These are phyloP conservation scores for Coemansia sp. DNA, from an alignment of 192 early-diverging fungal species.

Conservation along the genomic window DNA sequence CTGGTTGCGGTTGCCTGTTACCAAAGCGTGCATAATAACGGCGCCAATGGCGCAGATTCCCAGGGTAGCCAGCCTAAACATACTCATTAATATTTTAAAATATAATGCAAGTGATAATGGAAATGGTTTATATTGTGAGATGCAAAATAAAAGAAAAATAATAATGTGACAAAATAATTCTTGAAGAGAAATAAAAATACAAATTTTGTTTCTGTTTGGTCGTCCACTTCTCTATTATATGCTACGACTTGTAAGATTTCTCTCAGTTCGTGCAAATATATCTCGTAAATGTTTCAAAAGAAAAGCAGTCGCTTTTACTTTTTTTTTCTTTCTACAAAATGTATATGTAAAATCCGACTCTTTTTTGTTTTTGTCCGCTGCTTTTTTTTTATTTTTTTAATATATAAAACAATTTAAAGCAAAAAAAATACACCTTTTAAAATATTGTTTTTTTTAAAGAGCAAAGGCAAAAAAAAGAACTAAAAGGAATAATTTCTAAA, in stretches of 20 bases:
- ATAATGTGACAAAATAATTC: neutral
- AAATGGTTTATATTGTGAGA: too few relatives aligned
- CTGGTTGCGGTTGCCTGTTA: neutral
- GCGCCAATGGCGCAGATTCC: constrained; percentile 1
- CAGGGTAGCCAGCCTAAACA: neutral
- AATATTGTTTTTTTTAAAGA: neutral
- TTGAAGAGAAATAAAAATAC: neutral
- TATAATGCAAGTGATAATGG: neutral
- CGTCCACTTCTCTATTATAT: too few relatives aligned
- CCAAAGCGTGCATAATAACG: neutral
- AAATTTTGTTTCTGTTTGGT: neutral
- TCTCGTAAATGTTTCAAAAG: neutral
- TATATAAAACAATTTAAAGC: neutral
- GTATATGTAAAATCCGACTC: too few relatives aligned
- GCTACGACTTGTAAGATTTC: too few relatives aligned
- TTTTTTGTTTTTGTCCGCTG: too few relatives aligned
- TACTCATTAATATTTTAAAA: neutral
- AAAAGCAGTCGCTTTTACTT: too few relatives aligned
- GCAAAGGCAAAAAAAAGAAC: too few relatives aligned
- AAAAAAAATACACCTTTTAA: neutral
- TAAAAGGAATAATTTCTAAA: neutral
- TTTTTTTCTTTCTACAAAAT: too few relatives aligned
- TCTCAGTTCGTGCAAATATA: neutral
- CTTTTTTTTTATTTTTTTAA: neutral
- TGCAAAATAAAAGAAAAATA: constrained; percentile 2